Percentiles rank a stretch among this genome's conserved stretches.
Evolutionary conservation across 768 basidiomycete species (phyloP).

Genomic region (Auriscalpium vulgare): DNA sequence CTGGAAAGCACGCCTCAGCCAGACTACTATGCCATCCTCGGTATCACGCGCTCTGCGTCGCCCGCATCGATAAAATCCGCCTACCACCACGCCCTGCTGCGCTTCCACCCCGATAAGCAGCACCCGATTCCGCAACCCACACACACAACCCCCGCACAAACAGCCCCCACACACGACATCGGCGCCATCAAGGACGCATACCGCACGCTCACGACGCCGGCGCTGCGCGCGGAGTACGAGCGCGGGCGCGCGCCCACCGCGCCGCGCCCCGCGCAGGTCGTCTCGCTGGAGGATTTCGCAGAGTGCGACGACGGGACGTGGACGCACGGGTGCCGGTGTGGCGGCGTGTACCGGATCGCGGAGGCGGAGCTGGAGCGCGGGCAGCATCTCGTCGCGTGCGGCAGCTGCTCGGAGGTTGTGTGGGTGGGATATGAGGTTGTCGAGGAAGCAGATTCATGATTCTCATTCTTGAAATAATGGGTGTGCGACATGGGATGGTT

Average conservation of each 20-base stretch:
- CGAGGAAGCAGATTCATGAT: constrained; percentile 16
- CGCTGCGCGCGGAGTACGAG: constrained; percentile 47
- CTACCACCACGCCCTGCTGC: constrained; percentile 60
- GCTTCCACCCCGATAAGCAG: constrained; percentile 57
- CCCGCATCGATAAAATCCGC: constrained; percentile 54
- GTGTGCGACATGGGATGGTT: neutral
- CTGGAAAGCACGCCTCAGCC: neutral
- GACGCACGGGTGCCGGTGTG: constrained; percentile 66
- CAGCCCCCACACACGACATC: constrained; percentile 25
- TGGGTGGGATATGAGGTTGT: constrained; percentile 78
- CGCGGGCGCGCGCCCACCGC: constrained; percentile 16
- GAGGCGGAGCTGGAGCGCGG: constrained; percentile 57
- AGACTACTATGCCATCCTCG: constrained; percentile 58
- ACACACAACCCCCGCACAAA: neutral
- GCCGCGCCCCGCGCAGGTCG: constrained; percentile 66
- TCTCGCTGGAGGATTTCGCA: constrained; percentile 70
- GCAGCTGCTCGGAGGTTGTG: constrained; percentile 70
- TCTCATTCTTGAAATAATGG: neutral
- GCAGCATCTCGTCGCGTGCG: constrained; percentile 66
- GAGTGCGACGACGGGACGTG: constrained; percentile 37
- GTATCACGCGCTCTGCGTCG: constrained; percentile 41
- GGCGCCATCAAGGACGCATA: constrained; percentile 63
- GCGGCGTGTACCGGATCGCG: constrained; percentile 53
- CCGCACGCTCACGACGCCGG: constrained; percentile 43
- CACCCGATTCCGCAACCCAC: neutral